Conservation (phyloP, 2,329 filamentous ascomycete species). For the Cercospora sp. region DNA sequence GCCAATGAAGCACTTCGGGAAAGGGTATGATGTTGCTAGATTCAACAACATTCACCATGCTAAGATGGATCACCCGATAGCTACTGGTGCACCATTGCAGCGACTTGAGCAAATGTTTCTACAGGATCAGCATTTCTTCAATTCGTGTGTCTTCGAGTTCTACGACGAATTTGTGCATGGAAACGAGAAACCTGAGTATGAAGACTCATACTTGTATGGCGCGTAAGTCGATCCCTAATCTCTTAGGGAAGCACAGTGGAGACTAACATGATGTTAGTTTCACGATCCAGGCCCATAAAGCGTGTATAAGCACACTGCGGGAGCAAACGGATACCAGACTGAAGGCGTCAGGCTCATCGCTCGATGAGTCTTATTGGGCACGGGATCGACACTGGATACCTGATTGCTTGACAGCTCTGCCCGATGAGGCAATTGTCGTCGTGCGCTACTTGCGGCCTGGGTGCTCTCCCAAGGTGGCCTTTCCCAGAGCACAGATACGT, state of each 20-base stretch:
- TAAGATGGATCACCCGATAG: not conserved
- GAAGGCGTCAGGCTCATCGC: not conserved
- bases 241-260: not conserved
- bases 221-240: not conserved
- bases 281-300: not conserved
- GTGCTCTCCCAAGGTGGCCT: not conserved
- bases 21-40: not conserved
- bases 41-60: not conserved
- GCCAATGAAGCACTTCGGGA: not conserved
- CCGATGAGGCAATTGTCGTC: not conserved
- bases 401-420: not conserved
- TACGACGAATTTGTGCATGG: not conserved
- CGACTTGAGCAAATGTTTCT: not conserved
- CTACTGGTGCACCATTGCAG: not conserved
- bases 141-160: not conserved
- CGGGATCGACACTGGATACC: not conserved
- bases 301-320: not conserved
- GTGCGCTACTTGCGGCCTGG: not conserved
- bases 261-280: not conserved
- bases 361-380: not conserved
- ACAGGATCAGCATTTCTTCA: not conserved
- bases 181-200: not conserved
- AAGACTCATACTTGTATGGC: not conserved
- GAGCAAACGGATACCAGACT: not conserved
- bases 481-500: not conserved